A percentile compares a stretch with the other conserved stretches of the same genome.
These are phyloP conservation scores for Cercospora nicotianae DNA, from an alignment of 2,329 filamentous ascomycete species.

Conservation along the genomic window DNA sequence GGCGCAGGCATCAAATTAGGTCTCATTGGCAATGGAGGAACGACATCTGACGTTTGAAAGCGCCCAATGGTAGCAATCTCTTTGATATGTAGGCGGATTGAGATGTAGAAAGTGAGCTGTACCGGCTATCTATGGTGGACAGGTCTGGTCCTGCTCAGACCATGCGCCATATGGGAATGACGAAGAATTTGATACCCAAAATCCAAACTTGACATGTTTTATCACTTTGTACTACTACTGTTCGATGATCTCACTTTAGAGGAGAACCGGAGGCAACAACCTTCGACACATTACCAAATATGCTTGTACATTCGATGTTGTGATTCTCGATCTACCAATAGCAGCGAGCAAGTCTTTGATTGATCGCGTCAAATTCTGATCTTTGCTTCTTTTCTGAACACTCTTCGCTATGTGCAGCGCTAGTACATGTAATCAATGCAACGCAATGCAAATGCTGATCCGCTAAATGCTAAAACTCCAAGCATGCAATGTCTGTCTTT, in stretches of 20 bases:
- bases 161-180: background rate
- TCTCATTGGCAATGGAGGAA: background rate
- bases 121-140: background rate
- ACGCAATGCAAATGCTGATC: background rate
- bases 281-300: too few relatives aligned
- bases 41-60: background rate
- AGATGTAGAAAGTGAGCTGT: background rate
- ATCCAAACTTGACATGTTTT: background rate
- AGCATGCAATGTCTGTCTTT: background rate
- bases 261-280: too few relatives aligned
- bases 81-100: background rate
- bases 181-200: background rate
- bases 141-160: background rate
- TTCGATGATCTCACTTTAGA: background rate
- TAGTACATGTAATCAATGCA: background rate
- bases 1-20: background rate
- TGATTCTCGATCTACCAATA: background rate
- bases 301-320: background rate
- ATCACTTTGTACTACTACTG: background rate
- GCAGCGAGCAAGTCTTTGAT: background rate
- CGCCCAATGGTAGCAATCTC: background rate
- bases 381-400: background rate
- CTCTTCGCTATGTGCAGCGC: background rate
- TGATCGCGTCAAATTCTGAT: background rate
- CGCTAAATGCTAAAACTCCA: background rate